Percentiles rank a stretch among this genome's conserved stretches.
These are phyloP conservation scores for Acanthochlamys bracteata DNA, from an alignment of 106 monocot species.

Conservation along the genomic window DNA sequence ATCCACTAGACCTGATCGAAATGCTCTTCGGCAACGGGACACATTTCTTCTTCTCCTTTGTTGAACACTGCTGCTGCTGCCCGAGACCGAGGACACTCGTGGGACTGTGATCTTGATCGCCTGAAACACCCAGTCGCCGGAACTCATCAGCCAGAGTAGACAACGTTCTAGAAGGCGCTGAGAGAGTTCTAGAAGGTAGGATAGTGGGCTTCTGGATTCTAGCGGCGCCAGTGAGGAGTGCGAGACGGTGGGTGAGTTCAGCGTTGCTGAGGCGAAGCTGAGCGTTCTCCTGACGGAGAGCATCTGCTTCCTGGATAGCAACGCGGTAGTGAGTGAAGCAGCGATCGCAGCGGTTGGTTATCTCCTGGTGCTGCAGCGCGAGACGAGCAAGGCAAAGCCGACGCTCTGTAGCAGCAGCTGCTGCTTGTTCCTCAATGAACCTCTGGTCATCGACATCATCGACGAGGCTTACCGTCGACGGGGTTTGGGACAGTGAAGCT, in stretches of 20 bases:
- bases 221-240: constrained; percentile 7
- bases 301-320: constrained; percentile 42
- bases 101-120: constrained; percentile 26
- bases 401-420: constrained; percentile 17
- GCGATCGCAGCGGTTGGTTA: constrained; percentile 48
- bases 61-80: background rate
- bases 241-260: constrained; percentile 45
- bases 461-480: constrained; percentile 33
- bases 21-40: constrained; percentile 73
- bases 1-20: constrained; percentile 73
- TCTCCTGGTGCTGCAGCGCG: constrained; percentile 53
- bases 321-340: constrained; percentile 73
- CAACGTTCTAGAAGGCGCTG: background rate
- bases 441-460: constrained; percentile 9
- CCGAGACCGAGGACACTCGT: constrained; percentile 34
- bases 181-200: too few relatives aligned
- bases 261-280: constrained; percentile 57
- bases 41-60: constrained; percentile 15
- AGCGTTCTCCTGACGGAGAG: constrained; percentile 60
- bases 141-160: constrained; percentile 34
- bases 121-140: constrained; percentile 31
- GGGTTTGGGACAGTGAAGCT: constrained; percentile 16
- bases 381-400: constrained; percentile 55
- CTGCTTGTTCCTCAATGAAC: too few relatives aligned
- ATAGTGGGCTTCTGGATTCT: background rate